Evolutionary conservation across 2,329 filamentous ascomycete species (phyloP), one percentile per base, ranked within the genome.

Genomic region (Pseudogymnoascus sp.): DNA sequence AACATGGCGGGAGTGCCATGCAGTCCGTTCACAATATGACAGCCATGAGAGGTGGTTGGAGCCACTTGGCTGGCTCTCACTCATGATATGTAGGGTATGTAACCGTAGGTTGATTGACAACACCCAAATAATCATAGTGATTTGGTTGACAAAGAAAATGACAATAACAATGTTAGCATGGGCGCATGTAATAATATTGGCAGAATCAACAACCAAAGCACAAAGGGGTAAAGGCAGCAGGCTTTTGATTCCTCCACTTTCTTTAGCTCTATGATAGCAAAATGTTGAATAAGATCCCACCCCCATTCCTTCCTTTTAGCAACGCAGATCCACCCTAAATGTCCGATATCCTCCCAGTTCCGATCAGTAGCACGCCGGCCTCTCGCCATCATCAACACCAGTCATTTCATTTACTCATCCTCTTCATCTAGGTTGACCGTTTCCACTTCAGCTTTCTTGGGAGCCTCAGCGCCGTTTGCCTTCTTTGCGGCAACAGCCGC

Each of bases 201-300:
- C 6, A 29, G 26, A 4, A 29, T 29, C 26, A 29, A 29, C 26
- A 19, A 33, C 26, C n/a, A 31, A 9, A n/a, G 3, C 50, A 33
- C 29, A 56, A 21, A 1, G 3, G n/a, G 10, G 17, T 21, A 19
- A 33, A 33, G n/a, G 21, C 29, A 33, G 26, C n/a, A 56, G 50
- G 50, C 10, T 56, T 56, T 56, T 56, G 29, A 56, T 19, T 56
- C 50, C 50, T 56, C 50, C 26, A 56, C 10, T 33, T 56, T 33
- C 5, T 56, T 56, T 56, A 33, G 50, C 50, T 56, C 17, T 56
- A 56, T 53, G 26, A 53, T 56, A 56, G 29, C 50, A 33, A 33
- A 33, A 56, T 56, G 29, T 56, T 56, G 50, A 56, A 56, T 56
- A 33, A 56, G 50, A 56, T 56, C n/a, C 50, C 29, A 19, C 50